Evolutionary conservation across 176 grass and related monocot genomes (phyloP).

Genomic region (Musa troglodytarum): DNA sequence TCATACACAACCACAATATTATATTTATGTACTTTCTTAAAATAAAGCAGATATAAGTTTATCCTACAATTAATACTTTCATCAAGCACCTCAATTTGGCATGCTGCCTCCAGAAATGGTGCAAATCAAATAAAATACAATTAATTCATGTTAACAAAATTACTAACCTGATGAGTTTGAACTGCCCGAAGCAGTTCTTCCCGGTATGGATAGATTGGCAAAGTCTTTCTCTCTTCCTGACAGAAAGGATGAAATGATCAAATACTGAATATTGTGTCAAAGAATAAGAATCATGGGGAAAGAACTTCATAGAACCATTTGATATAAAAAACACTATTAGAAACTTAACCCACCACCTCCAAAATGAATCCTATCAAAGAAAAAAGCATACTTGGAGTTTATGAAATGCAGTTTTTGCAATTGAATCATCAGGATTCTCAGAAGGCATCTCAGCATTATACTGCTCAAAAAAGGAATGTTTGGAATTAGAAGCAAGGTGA

Average conservation of each 20-base stretch:
- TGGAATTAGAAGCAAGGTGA: neutral
- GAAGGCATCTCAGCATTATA: constrained; percentile 40
- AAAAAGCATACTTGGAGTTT: constrained; percentile 54
- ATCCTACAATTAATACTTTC: neutral
- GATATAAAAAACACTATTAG: no score
- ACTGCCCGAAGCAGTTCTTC: constrained; percentile 72
- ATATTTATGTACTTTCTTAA: neutral
- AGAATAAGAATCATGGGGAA: neutral
- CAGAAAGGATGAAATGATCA: constrained; percentile 13
- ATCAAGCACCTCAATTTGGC: neutral
- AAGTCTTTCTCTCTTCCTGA: constrained; percentile 84
- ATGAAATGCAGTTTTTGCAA: constrained; percentile 56
- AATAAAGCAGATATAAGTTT: neutral
- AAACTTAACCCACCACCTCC: no score
- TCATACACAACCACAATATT: neutral
- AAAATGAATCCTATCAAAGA: neutral
- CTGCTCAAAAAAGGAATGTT: constrained; percentile 20
- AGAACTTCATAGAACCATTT: no score
- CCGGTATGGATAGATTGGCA: constrained; percentile 82
- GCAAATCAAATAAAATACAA: neutral
- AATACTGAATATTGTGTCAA: neutral
- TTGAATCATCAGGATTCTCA: constrained; percentile 32
- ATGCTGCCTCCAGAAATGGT: neutral
- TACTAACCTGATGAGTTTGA: constrained; percentile 61
- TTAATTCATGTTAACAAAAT: constrained; percentile 10